phyloP scores from a whole-genome alignment of 1,284 basidiomycete species.

The Trametes sp. region DNA sequence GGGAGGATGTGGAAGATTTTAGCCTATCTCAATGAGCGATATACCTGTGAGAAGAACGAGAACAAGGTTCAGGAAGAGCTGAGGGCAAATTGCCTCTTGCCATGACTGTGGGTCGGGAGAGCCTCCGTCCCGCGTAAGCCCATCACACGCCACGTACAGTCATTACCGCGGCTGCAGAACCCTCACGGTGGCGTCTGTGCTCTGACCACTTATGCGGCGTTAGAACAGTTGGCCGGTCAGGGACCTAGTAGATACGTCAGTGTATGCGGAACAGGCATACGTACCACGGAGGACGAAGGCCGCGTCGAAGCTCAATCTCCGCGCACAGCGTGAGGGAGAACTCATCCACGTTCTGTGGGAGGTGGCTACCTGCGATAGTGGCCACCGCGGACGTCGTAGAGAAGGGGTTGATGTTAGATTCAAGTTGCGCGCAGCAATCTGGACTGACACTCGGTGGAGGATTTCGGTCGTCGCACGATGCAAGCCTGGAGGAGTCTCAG shows the following conservation, averaged over 20 bases:
- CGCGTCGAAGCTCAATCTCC: background rate
- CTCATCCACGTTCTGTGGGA: background rate
- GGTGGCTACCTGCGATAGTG: too few relatives aligned
- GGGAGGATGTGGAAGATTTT: background rate
- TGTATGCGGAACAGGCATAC: background rate
- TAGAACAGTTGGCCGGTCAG: background rate
- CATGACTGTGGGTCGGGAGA: constrained; percentile 5
- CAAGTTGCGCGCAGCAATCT: too few relatives aligned
- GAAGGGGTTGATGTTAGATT: too few relatives aligned
- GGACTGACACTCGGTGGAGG: too few relatives aligned
- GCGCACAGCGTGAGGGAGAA: background rate
- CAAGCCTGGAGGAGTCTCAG: too few relatives aligned
- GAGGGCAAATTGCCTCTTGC: constrained; percentile 6
- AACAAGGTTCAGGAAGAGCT: background rate
- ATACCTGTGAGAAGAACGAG: background rate
- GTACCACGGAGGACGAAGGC: background rate
- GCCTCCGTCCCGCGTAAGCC: background rate
- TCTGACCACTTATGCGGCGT: background rate
- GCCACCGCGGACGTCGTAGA: too few relatives aligned
- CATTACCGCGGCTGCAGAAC: background rate
- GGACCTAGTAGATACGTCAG: background rate
- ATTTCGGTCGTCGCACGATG: too few relatives aligned
- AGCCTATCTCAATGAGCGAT: background rate
- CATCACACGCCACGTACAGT: background rate
- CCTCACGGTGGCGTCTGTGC: background rate